Evolutionary conservation across 2,329 filamentous ascomycete genomes (phyloP).

Genomic region (Exophiala sp.): DNA sequence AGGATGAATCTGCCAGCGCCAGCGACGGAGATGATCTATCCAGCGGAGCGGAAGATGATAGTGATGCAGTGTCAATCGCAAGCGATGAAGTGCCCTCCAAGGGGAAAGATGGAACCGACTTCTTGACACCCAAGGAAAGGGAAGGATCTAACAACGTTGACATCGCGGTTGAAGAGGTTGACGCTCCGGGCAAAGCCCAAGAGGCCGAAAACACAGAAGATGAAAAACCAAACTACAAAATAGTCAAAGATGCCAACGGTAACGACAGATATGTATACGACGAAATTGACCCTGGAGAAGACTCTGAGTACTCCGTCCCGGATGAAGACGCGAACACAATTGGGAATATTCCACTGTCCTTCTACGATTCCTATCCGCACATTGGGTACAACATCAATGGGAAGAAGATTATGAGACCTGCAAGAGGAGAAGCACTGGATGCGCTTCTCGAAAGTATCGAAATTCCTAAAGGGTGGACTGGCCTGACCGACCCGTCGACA

Average conservation of each 20-base stretch:
- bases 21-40: constrained; percentile 33
- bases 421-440: constrained; percentile 87
- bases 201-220: constrained; percentile 31
- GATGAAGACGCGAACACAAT: constrained; percentile 81
- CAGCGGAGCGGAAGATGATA: constrained; percentile 23
- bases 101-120: constrained; percentile 31
- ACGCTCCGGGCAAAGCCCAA: constrained; percentile 26
- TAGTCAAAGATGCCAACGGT: constrained; percentile 80
- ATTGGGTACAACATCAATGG: constrained; percentile 99
- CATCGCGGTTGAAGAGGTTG: constrained; percentile 47
- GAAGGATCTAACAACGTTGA: constrained; percentile 48
- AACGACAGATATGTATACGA: constrained; percentile 85
- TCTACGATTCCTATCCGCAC: constrained; percentile 96
- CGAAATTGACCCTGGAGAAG: constrained; percentile 90
- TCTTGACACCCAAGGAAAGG: constrained; percentile 3
- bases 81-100: constrained; percentile 14
- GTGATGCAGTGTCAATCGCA: constrained; percentile 35
- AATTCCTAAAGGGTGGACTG: constrained; percentile 94
- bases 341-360: constrained; percentile 85
- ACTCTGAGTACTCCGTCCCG: constrained; percentile 88
- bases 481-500: constrained; percentile 85
- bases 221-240: constrained; percentile 50
- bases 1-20: constrained; percentile 38
- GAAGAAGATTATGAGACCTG: constrained; percentile 94
- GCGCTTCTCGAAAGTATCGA: constrained; percentile 94